Evolutionary conservation across 2,329 filamentous ascomycete species (phyloP), one percentile per base, ranked within the genome.

Genomic region (Colletotrichum zoysiae): DNA sequence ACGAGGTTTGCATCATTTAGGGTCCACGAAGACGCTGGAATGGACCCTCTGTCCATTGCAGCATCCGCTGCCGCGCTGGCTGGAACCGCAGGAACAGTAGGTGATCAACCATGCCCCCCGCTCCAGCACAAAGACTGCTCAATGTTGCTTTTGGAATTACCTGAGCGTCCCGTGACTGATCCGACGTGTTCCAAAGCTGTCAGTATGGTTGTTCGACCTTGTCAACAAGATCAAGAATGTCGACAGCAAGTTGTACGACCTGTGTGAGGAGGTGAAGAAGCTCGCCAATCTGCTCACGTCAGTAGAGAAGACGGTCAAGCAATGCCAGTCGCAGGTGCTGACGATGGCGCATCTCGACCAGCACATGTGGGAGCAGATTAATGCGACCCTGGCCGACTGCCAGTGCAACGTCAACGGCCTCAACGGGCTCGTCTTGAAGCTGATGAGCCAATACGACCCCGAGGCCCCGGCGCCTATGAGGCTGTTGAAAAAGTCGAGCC

Each of bases 281-380:
- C 48, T 65, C 8, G 23, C 67, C 9, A 23, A 40, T 14, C 44
- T 65, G 18, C 53, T 65, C 14, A n/a, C 33, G 1, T 70, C 61
- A 5, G 61, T 70, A 1, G 60, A 70, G 42, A 70, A 70, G 55
- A 70, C 67, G 18, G 53, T 70, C 53, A 65, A 53, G 50, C 50
- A 53, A 30, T 53, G 50, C 26, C 50, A 53, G 50, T 30, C 50
- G 14, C 58, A 64, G 23, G 44, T 51, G 9, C 23, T 68, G 23
- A 56, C 44, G 16, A 35, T 63, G 38, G 66, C 48, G 20, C 57
- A 63, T 26, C 40, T 68, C 18, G 66, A 68, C 14, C 58, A 68
- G 14, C 58, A 68, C 50, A 68, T 68, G 58, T 68, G 66, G 66
- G 46, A 58, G 46, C 66, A 68, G 12, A 68, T 68, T 9, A n/a